Conservation (phyloP, 495 filamentous ascomycete species). For the Aspergillus conjunctus region DNA sequence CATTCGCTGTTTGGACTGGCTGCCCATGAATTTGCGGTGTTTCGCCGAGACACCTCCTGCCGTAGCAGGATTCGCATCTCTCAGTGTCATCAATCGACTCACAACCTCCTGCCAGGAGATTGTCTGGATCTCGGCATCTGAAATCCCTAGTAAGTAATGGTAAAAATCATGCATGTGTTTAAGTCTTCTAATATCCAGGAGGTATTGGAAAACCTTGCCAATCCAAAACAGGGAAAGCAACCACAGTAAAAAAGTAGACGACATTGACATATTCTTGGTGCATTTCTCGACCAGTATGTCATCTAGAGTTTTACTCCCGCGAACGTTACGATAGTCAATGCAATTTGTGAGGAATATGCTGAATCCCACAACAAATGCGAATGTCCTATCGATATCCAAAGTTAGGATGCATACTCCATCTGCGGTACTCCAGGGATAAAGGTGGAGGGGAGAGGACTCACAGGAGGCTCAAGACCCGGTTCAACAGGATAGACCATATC, state of each 20-base stretch:
- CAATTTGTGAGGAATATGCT: conserved; percentile 85
- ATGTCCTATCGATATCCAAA: conserved; percentile 46
- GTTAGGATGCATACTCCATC: conserved; percentile 22
- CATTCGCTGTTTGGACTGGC: conserved; percentile 90
- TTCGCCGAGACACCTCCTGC: conserved; percentile 63
- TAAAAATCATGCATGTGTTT: conserved; percentile 87
- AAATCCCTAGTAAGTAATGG: conserved; percentile 78
- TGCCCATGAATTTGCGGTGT: conserved; percentile 70
- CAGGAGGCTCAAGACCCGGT: conserved; percentile 70
- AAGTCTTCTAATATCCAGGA: conserved; percentile 75
- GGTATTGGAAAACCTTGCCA: conserved; percentile 70
- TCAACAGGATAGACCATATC: conserved; percentile 84
- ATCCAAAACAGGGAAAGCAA: conserved; percentile 87
- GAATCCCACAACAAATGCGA: conserved; percentile 81
- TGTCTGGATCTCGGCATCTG: conserved; percentile 91
- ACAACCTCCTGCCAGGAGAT: conserved; percentile 96
- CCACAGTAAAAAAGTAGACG: conserved; percentile 80
- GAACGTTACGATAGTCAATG: conserved; percentile 76
- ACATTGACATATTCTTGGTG: conserved; percentile 80
- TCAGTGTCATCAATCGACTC: conserved; percentile 78
- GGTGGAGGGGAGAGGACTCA: conserved; percentile 45
- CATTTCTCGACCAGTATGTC: conserved; percentile 82
- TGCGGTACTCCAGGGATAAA: conserved; percentile 7
- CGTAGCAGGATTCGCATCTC: conserved; percentile 85
- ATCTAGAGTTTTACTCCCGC: conserved; percentile 70